Base-by-base conservation (phyloP, 2,329 filamentous ascomycete species). In the Pyrenochaeta sp. region DNA sequence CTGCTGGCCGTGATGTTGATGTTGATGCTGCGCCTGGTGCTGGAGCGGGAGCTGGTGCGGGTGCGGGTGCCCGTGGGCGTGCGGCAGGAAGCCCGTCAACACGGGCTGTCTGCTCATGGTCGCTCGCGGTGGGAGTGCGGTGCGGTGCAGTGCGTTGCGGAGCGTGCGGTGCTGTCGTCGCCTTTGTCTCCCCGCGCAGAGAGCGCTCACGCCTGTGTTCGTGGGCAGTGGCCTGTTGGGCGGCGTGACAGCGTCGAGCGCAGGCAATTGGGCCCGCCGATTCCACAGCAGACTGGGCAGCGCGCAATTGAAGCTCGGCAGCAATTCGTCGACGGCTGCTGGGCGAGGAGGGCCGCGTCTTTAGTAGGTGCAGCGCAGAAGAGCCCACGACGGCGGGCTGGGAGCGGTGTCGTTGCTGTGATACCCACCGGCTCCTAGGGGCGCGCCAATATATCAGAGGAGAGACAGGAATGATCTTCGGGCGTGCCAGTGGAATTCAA, bases 371-470 rank as follows among this genome's bases (percentile, higher is more conserved):
- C 60, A 64, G 57, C 57, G 58, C n/a, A n/a, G n/a, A n/a, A n/a
- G n/a, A n/a, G 52, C 55, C 63, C 62, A 61, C 56, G 56, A 52
- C 54, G 48, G 46, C 60, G 61, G 65, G 58, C 61, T 61, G 61
- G 60, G 62, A 53, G 60, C 62, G 61, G 60, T 61, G 62, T 68
- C 61, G 65, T 70, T 68, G 63, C 59, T 63, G 68, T 70, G 60
- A 65, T 63, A 69, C 66, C 59, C 51, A 59, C 58, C 40, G 40
- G 45, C 44, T 48, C 57, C 65, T 63, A 68, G 68, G 67, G 67
- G 64, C 60, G 61, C 52, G 63, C 59, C 65, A 69, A 68, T 72
- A 72, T 72, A 71, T 69, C n/a, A n/a, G n/a, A 60, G 55, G 53
- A 64, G 62, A 63, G 55, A 69, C 58, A 64, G 51, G 55, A 57